phyloP scores from a whole-genome alignment of 148 eudicot genomes.

The Vaccinium corymbosum region DNA sequence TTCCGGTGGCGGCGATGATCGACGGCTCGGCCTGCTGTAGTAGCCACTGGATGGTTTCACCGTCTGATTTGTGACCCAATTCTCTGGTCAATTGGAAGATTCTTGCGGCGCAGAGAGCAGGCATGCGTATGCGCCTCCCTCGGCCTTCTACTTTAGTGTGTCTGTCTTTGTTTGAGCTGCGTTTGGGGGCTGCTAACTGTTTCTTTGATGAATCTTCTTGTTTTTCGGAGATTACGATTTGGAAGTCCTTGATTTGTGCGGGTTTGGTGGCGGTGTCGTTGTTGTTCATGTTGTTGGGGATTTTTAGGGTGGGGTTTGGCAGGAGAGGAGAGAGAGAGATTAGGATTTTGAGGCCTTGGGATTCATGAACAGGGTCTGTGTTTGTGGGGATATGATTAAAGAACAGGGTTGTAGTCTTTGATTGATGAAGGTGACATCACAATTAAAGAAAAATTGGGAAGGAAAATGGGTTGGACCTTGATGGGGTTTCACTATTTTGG shows the following conservation, averaged over 20 bases:
- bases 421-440: conserved; percentile 23
- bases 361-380: conserved; percentile 36
- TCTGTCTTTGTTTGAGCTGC: conserved; percentile 65
- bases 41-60: conserved; percentile 81
- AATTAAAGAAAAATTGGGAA: not conserved
- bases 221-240: conserved; percentile 39
- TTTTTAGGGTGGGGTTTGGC: no score
- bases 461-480: not conserved
- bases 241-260: conserved; percentile 42
- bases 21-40: conserved; percentile 69
- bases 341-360: conserved; percentile 36
- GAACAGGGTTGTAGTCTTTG: not conserved
- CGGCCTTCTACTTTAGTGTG: conserved; percentile 86
- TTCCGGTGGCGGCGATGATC: conserved; percentile 69
- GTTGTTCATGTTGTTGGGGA: conserved; percentile 12
- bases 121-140: conserved; percentile 75
- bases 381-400: not conserved
- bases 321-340: no score
- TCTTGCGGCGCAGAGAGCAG: conserved; percentile 73
- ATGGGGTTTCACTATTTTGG: conserved; percentile 25
- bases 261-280: conserved; percentile 33
- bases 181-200: conserved; percentile 46
- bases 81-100: conserved; percentile 76
- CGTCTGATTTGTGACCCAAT: conserved; percentile 75
- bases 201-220: conserved; percentile 30